Evolutionary conservation across 2,329 filamentous ascomycete genomes (phyloP), one percentile per base, ranked within the genome.

Genomic region (Claviceps paspali): DNA sequence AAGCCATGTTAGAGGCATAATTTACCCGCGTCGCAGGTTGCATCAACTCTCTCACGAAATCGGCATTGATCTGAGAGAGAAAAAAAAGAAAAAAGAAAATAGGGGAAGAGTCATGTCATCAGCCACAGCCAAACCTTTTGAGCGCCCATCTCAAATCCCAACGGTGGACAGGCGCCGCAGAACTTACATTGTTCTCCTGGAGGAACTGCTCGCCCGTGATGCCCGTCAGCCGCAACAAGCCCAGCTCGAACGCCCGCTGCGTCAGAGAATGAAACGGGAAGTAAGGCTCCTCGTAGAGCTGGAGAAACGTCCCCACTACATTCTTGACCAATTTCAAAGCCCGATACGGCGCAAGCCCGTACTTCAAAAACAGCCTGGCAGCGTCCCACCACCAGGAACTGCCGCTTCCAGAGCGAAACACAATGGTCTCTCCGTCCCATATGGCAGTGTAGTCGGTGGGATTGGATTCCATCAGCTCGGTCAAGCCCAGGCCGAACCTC

Each of bases 1-100:
- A 64, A n/a, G 66, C 72, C 10, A 96, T 59, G 47, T 96, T 95
- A 34, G 87, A 84, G 1, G 82, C 91, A 59, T 95, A 98, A 57
- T 96, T 96, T 44, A 95, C 88, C 15, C 91, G 72, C 1, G 91
- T 95, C 40, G 78, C 82, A 2, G 88, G 84, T 59, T 96, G 88
- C 19, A 96, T 75, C 33, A 98, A 74, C 35, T 98, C 84, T 11
- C 73, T 72, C 0, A 78, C 67, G 53, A 93, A 96, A 0, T 63
- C 53, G 0, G 66, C 61, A 18, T 70, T 65, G 39, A 95, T 76
- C 50, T 76, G 27, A 9, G 1, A 17, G 10, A 29, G 5, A 3
- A 4, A 10, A 15, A 6, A 5, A 30, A 15, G 28, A 10, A 18
- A 3, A 29, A 11, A 32, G 5, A 2, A 4, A 11, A 17, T 8